phyloP scores from a whole-genome alignment of 345 rosid species.

The Barbarea vulgaris region DNA sequence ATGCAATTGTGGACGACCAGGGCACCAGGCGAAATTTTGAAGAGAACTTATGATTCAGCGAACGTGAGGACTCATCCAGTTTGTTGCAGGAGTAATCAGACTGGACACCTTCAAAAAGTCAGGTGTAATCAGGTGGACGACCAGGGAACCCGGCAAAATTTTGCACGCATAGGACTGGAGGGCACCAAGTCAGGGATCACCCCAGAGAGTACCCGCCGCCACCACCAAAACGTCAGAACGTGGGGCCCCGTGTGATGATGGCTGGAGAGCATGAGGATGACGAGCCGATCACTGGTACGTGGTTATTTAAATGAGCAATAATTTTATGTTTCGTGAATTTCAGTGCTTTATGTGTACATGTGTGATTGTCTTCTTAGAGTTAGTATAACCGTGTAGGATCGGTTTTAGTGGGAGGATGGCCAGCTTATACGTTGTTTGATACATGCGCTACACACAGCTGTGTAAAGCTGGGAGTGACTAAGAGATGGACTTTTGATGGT shows the following conservation, averaged over 20 bases:
- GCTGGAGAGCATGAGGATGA: no score
- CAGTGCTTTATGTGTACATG: no score
- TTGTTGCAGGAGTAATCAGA: no score
- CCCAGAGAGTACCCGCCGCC: neutral
- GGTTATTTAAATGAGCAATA: no score
- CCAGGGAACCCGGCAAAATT: neutral
- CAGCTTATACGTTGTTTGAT: neutral
- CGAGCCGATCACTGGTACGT: no score
- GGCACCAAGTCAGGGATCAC: neutral
- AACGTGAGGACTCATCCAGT: neutral
- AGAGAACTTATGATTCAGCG: neutral
- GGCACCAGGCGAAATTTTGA: no score
- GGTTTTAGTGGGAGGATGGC: neutral
- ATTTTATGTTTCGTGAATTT: no score
- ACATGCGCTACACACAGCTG: neutral
- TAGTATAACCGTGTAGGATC: no score
- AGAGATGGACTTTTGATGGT: no score
- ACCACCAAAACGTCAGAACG: neutral
- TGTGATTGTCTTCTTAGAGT: neutral
- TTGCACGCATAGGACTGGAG: neutral
- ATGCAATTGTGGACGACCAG: no score
- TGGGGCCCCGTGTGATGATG: no score
- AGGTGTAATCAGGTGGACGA: no score
- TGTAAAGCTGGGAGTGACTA: neutral
- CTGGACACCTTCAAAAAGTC: neutral